Base-by-base conservation (phyloP, 2,329 filamentous ascomycete genomes). In the Calonectria pteridis region DNA sequence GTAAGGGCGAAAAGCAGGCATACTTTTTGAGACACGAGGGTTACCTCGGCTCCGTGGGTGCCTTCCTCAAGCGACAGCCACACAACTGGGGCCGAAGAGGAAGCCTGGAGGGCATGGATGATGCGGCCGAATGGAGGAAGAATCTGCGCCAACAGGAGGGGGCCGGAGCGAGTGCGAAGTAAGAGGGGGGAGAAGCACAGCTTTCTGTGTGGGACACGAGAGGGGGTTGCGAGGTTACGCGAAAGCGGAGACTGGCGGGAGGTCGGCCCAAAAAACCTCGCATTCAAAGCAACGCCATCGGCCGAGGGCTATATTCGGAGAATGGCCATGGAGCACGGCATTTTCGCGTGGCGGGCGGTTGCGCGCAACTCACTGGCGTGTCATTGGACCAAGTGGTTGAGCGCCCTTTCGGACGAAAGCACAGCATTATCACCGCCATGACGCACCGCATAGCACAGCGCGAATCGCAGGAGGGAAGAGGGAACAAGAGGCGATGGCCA, bases 11-110 rank as follows among this genome's bases (percentile, higher is more conserved):
- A 81, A 98, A 98, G 85, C 95, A 98, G 85, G 97, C 97, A 0
- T 98, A 98, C 84, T 99, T 99, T 84, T 84, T 99, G 73, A 90
- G 97, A 7, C 97, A 99, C 81, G 97, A 99, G 85, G 97, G 97
- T 31, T 99, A 98, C 83, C 90, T 99, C 0, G 97, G 97, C 13
- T 92, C 95, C 26, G 97, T 98, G 0, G 97, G 97, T 1, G 97
- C 97, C 0, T 99, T 99, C 83, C 87, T 99, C 73, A 98, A 96
- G 86, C 88, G 95, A 58, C 95, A 98, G 85, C 96, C 96, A 0
- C 90, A 90, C 75, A 97, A 98, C 80, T 98, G 96, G 96, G 96
- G 96, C 0, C 90, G 96, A 50, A 90, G 95, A 73, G 93, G 93
- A 69, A 97, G 94, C 81, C 87, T 96, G 46, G 94, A 95, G 89